A percentile compares a stretch with the other conserved stretches of the same genome.
These are phyloP conservation scores for Schwanniomyces yamadae DNA, from an alignment of 805 yeast species.

Conservation along the genomic window DNA sequence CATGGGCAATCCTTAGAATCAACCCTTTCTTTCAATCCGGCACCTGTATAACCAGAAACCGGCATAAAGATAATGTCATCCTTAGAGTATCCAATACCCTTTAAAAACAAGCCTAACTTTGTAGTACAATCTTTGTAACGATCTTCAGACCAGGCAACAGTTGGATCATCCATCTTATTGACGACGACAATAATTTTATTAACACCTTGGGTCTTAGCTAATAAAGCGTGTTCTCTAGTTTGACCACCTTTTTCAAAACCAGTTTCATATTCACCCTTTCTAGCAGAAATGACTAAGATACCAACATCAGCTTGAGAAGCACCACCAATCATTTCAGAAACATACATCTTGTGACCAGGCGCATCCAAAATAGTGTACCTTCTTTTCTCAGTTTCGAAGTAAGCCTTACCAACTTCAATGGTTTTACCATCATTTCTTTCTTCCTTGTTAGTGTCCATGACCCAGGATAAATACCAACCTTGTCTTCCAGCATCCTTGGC, in stretches of 20 bases:
- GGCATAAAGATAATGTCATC: conserved; percentile 93
- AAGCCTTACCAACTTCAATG: conserved; percentile 97
- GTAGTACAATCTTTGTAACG: conserved; percentile 94
- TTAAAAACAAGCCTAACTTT: conserved; percentile 75
- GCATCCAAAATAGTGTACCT: conserved; percentile 98
- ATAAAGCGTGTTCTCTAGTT: conserved; percentile 91
- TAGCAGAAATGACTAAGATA: conserved; percentile 92
- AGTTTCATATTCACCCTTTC: conserved; percentile 99
- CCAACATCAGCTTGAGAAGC: conserved; percentile 99
- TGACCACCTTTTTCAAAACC: conserved; percentile 99
- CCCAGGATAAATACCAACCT: conserved; percentile 99
- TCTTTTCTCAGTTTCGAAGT: conserved; percentile 96
- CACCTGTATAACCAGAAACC: conserved; percentile 97
- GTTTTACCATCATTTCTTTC: conserved; percentile 99
- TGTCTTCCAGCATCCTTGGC: conserved; percentile 99
- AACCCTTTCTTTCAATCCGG: conserved; percentile 89
- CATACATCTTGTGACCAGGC: conserved; percentile 99
- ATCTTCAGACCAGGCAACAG: conserved; percentile 93
- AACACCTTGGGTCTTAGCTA: conserved; percentile 98
- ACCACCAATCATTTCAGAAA: conserved; percentile 99
- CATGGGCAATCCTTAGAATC: conserved; percentile 74
- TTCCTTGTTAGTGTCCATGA: conserved; percentile 98
- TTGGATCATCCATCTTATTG: conserved; percentile 98
- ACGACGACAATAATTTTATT: conserved; percentile 90
- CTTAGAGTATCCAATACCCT: conserved; percentile 85